A percentile compares a stretch with the other conserved stretches of the same genome.
Conservation (phyloP, 1,284 basidiomycete genomes). For the Cutaneotrichosporon dermatis region DNA sequence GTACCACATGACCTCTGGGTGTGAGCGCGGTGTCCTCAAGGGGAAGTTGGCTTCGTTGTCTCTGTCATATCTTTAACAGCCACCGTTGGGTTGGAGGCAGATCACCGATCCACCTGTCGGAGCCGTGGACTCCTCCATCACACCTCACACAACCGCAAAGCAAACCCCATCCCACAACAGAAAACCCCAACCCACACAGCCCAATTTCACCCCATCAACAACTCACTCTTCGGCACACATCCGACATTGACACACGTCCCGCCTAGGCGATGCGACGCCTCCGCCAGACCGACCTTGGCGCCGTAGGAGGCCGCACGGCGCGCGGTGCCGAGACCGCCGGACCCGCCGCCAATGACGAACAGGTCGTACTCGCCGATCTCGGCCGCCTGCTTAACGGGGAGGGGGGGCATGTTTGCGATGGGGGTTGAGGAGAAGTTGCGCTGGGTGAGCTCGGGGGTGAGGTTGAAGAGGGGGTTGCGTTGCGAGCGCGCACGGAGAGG, state of each 20-base stretch:
- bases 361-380: conserved; percentile 44
- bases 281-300: conserved; percentile 87
- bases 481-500: too few relatives aligned
- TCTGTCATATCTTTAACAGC: too few relatives aligned
- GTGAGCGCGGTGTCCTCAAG: conserved; percentile 1
- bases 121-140: neutral
- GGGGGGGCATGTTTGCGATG: conserved; percentile 42
- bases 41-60: too few relatives aligned
- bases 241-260: conserved; percentile 87
- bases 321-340: conserved; percentile 48
- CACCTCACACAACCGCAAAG: too few relatives aligned
- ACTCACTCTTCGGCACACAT: conserved; percentile 39
- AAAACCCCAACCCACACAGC: too few relatives aligned
- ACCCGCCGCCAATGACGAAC: conserved; percentile 49
- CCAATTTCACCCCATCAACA: neutral
- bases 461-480: too few relatives aligned
- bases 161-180: too few relatives aligned
- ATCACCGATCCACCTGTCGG: neutral
- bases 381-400: conserved; percentile 37
- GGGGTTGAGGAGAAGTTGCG: conserved; percentile 21
- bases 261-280: conserved; percentile 70
- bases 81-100: too few relatives aligned
- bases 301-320: conserved; percentile 85
- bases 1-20: conserved; percentile 92
- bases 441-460: too few relatives aligned